These are phyloP conservation scores for Podospora didyma DNA, from an alignment of 495 filamentous ascomycete species.

Conservation along the genomic window DNA sequence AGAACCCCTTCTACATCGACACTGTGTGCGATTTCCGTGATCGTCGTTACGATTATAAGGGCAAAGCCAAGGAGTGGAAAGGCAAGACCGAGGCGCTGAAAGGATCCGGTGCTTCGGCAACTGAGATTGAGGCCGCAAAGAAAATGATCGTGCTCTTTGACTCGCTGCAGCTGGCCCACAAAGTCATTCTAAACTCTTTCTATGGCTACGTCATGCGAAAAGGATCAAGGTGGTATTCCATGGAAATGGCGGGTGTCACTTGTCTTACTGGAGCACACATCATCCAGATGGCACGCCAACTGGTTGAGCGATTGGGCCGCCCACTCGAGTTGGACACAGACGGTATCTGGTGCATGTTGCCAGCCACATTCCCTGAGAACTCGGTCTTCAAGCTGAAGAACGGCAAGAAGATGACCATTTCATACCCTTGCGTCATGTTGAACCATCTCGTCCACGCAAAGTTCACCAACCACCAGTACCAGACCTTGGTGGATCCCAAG, in stretches of 20 bases:
- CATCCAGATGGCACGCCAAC: conserved; percentile 92
- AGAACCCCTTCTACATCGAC: conserved; percentile 98
- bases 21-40: conserved; percentile 95
- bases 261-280: conserved; percentile 96
- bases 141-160: conserved; percentile 98
- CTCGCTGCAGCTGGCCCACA: conserved; percentile 94
- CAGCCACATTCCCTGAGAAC: conserved; percentile 94
- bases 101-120: conserved; percentile 66
- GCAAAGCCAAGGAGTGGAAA: conserved; percentile 97
- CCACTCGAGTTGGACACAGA: conserved; percentile 98
- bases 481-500: conserved; percentile 73
- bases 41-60: conserved; percentile 96
- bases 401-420: conserved; percentile 91
- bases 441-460: conserved; percentile 94
- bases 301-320: conserved; percentile 90
- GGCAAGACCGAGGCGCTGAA: conserved; percentile 86
- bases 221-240: conserved; percentile 96
- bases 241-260: conserved; percentile 99
- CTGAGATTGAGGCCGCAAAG: conserved; percentile 88
- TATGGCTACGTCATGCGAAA: conserved; percentile 99
- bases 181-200: conserved; percentile 98
- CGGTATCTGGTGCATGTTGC: conserved; percentile 99
- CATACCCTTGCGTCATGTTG: conserved; percentile 98
- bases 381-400: conserved; percentile 91
- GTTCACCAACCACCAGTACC: conserved; percentile 98